phyloP scores from a whole-genome alignment of 805 yeast genomes.

The Teunomyces pallodes region DNA sequence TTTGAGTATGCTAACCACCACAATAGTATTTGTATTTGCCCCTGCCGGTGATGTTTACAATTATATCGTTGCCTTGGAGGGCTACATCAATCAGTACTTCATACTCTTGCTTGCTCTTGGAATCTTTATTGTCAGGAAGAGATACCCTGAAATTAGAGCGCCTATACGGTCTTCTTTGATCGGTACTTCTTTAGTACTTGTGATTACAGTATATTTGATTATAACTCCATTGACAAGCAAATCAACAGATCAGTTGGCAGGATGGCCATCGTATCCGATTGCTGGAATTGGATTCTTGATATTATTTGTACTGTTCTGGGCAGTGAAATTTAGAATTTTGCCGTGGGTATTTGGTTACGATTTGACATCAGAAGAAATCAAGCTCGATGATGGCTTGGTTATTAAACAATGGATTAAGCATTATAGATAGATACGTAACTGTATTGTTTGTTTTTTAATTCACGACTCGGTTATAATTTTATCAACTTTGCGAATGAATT shows the following conservation, averaged over 20 bases:
- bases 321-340: conserved; percentile 43
- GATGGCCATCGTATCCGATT: conserved; percentile 50
- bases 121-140: conserved; percentile 48
- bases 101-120: conserved; percentile 56
- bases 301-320: conserved; percentile 55
- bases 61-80: conserved; percentile 50
- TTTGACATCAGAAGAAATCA: conserved; percentile 38
- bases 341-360: conserved; percentile 49
- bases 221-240: conserved; percentile 48
- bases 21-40: conserved; percentile 33
- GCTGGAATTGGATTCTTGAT: conserved; percentile 42
- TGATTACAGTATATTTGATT: conserved; percentile 47
- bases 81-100: conserved; percentile 51
- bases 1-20: conserved; percentile 42
- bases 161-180: conserved; percentile 49
- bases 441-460: not conserved
- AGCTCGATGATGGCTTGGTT: conserved; percentile 55
- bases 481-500: conserved; percentile 17
- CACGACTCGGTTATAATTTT: conserved; percentile 9
- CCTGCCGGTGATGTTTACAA: conserved; percentile 53
- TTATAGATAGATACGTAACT: conserved; percentile 1
- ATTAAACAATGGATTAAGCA: conserved; percentile 56
- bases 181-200: conserved; percentile 47
- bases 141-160: conserved; percentile 48
- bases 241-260: conserved; percentile 40